A percentile compares a stretch with the other conserved stretches of the same genome.
These are phyloP conservation scores for Craspedostauros australis DNA, from an alignment of 108 stramenopile genomes.

Conservation along the genomic window DNA sequence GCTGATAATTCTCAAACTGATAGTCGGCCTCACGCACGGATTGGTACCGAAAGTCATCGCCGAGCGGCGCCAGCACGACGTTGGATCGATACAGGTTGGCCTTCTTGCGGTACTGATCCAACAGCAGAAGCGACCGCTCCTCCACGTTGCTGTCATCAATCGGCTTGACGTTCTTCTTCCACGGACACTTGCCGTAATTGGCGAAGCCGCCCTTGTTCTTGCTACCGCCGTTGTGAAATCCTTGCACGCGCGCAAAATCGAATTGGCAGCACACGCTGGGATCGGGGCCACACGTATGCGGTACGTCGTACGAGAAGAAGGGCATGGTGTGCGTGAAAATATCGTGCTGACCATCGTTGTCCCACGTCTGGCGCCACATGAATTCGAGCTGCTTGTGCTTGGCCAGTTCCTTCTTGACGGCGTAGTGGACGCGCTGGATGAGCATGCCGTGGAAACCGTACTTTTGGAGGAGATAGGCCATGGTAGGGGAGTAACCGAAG, in stretches of 20 bases:
- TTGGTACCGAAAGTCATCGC: slow-evolving; percentile 59
- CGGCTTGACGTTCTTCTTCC: slow-evolving; percentile 26
- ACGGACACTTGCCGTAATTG: slow-evolving; percentile 27
- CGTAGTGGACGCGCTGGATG: slow-evolving; percentile 66
- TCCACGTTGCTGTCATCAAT: slow-evolving; percentile 30
- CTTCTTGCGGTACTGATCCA: slow-evolving; percentile 63
- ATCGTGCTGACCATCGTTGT: slow-evolving; percentile 39
- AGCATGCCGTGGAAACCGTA: slow-evolving; percentile 49
- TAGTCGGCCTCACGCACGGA: slow-evolving; percentile 31
- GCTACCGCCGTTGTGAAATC: not conserved
- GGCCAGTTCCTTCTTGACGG: slow-evolving; percentile 61
- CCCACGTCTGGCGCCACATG: slow-evolving; percentile 64
- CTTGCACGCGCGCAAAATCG: slow-evolving; percentile 39
- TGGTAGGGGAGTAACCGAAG: slow-evolving; percentile 59
- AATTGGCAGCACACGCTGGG: slow-evolving; percentile 54
- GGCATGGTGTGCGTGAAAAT: slow-evolving; percentile 64
- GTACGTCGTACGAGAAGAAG: slow-evolving; percentile 58
- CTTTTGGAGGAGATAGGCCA: slow-evolving; percentile 46
- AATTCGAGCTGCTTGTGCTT: slow-evolving; percentile 45
- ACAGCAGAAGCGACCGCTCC: slow-evolving; percentile 31
- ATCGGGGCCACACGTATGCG: slow-evolving; percentile 64
- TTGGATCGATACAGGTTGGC: slow-evolving; percentile 45
- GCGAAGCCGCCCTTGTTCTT: not conserved
- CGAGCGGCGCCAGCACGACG: slow-evolving; percentile 44
- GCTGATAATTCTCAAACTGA: slow-evolving; percentile 47